Base-by-base conservation (phyloP, 768 basidiomycete species). In the Pulveroboletus sp. region DNA sequence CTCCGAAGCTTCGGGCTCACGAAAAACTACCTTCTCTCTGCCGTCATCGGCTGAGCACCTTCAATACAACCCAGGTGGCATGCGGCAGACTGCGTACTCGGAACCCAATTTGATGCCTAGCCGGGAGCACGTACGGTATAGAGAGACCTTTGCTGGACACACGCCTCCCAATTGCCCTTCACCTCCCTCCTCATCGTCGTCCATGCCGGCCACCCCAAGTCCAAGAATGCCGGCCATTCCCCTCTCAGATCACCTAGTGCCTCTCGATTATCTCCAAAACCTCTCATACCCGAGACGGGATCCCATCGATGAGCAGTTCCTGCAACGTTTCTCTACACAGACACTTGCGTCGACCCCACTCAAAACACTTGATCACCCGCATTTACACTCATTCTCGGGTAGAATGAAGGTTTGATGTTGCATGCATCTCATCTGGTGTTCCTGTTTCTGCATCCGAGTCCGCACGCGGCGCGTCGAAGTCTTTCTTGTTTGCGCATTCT, bases 291-390 rank as follows among this genome's bases (percentile, higher is more conserved):
- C 78, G 16, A 69, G 76, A 60, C 77, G 85, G 11, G 77, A 86
- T 57, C 82, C 83, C 43, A 71, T 74, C 20, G 85, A 86, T 58
- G 83, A 85, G 56, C 79, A 81, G 50, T 69, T 82, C 47, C 68
- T 86, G 42, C 76, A 80, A 55, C 77, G 79, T 22, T 81, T 86
- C 59, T 70, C 74, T 34, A 70, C 62, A 4, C 65, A 63, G 19
- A 50, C 59, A 0, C 51, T 65, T 34, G 44, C 63, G 8, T 58
- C 56, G 42, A 46, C 58, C 17, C 34, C 53, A 19, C 54, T 58
- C 43, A 67, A 63, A 32, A 14, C 45, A n/a, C n/a, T 54, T 10
- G 53, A 19, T 9, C 55, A 57, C 47, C 46, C 63, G 1, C 59
- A 46, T 38, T 16, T 62, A 3, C 56, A 48, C 16, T 54, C 63